phyloP scores from a whole-genome alignment of 2,329 filamentous ascomycete genomes.

The Lasiodiplodia sp. region DNA sequence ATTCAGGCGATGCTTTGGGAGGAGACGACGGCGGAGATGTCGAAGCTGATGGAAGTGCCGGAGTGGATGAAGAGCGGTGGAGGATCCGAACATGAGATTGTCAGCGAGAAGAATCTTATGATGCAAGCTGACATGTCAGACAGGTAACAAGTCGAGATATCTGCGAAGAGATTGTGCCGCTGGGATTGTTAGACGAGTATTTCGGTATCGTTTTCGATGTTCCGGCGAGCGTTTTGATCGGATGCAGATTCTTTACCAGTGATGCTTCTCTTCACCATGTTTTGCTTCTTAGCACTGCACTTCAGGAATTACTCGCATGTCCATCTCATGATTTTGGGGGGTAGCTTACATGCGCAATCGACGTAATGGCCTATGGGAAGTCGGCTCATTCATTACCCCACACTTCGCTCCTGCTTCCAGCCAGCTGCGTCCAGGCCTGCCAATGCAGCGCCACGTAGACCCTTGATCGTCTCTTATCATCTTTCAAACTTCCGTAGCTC shows the following conservation, averaged over 20 bases:
- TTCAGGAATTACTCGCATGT: not conserved
- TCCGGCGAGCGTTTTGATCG: not conserved
- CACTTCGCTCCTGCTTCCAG: not conserved
- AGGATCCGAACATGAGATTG: not conserved
- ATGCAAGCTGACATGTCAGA: not conserved
- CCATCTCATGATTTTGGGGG: not conserved
- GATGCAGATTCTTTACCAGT: not conserved
- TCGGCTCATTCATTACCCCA: not conserved
- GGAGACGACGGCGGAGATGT: conserved; percentile 7
- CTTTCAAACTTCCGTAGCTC: not conserved
- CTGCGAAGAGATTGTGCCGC: not conserved
- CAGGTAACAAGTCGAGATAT: not conserved
- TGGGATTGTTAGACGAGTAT: not conserved
- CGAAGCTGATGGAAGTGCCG: conserved; percentile 13
- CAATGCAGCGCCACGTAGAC: not conserved
- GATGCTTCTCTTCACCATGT: not conserved
- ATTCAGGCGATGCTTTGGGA: conserved; percentile 12
- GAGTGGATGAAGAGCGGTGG: not conserved
- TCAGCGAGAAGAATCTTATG: not conserved
- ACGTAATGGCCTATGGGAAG: not conserved
- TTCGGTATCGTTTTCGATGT: not conserved
- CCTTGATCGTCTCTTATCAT: not conserved
- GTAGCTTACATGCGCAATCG: not conserved
- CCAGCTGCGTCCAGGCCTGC: not conserved
- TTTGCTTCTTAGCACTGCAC: not conserved